Base-by-base conservation (phyloP, 2,329 filamentous ascomycete genomes). In the Hansfordia pulvinata region DNA sequence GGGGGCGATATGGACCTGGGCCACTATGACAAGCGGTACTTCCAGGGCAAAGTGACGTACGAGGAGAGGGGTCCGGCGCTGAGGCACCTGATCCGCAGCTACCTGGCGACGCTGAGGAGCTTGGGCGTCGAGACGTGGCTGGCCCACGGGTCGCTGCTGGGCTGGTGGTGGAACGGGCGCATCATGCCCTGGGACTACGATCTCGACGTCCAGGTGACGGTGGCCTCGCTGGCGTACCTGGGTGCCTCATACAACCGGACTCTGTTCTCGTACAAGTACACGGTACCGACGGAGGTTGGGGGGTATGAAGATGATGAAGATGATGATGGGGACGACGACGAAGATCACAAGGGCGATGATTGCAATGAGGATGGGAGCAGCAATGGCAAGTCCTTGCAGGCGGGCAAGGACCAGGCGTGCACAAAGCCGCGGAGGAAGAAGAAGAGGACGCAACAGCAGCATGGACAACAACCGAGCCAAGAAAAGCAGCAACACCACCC, bases 151-250 rank as follows among this genome's bases (percentile, higher is more conserved):
- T 85, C 82, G 4, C 55, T 90, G 26, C 58, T 92, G 13, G 83
- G 82, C 9, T 92, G 83, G 83, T 90, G 80, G 79, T 92, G 83
- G 83, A 88, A 84, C 46, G 66, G 60, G 21, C 54, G 71, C 52
- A 73, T 82, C 44, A 71, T 86, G 56, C 80, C 81, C 1, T 86
- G 81, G 81, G 82, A 90, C 50, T 80, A 74, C 58, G 83, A 92
- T 49, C 59, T 90, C 23, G 83, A 92, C 50, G 80, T 81, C 1
- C 83, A 90, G 52, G 73, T 90, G 16, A 70, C 73, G 11, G 67
- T 65, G 29, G 55, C 60, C 17, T 85, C 81, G 1, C 60, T 90
- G 23, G 50, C 58, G 19, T 71, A 71, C 48, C 58, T 90, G 15
- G 78, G 63, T 17, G 54, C 69, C 30, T 56, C 71, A 34, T 63